Evolutionary conservation across 2,329 filamentous ascomycete genomes (phyloP), one percentile per base, ranked within the genome.

Genomic region (Ophiostoma fasciatum): DNA sequence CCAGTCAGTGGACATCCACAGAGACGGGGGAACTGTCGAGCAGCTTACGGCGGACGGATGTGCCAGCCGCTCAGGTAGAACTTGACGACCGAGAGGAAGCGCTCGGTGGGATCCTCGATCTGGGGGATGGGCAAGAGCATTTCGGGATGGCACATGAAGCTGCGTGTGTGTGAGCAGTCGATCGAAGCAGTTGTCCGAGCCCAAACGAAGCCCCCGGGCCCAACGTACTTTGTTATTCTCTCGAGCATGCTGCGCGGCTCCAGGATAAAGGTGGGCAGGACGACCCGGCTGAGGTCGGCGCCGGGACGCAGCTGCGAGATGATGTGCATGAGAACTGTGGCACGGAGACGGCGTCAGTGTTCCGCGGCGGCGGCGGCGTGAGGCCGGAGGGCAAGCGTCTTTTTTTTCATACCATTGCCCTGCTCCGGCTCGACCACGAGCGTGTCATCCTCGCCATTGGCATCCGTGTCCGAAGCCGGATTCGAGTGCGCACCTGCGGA

Each of bases 61-160:
- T 98, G 90, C 90, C 90, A 98, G 50, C 90, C 90, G 57, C 85
- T 94, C 30, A 98, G 66, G 58, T 98, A 98, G 58, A 98, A 98
- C 60, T 92, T 94, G 53, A 94, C 83, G 33, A 98, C 90, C 12
- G 85, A 82, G 21, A 96, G 76, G 53, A 98, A 98, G 55, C 90
- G 75, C 51, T 88, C 66, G 38, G 84, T 64, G 1, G 90, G 88
- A 51, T 98, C 88, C 35, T 96, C 82, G 48, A 94, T 82, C 31
- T 74, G 64, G 30, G 88, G 73, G 57, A 96, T 90, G 23, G 81
- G 78, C 5, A 98, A 74, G 22, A 98, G 77, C 51, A 85, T 92
- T 60, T 98, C 90, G 28, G 90, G 90, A 55, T 98, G 90, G 49
- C 88, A 92, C 90, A 98, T 98, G 68, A 98, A 98, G 66, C 87